Conservation (phyloP, 306 rosid genomes). For the Vachellia pachyceras region DNA sequence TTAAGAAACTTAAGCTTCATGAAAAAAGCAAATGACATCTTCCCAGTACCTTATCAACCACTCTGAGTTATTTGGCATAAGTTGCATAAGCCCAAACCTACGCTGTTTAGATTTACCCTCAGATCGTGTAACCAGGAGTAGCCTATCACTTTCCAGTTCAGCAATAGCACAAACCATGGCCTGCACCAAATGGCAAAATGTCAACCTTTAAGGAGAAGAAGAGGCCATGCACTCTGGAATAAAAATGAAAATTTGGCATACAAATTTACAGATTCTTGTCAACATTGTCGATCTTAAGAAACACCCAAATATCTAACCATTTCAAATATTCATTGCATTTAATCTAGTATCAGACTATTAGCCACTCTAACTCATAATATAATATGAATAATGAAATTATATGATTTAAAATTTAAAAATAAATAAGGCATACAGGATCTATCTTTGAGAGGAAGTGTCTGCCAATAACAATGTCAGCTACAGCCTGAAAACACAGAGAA, state of each 20-base stretch:
- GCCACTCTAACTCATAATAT: not conserved
- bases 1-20: constrained; percentile 18
- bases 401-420: constrained; percentile 9
- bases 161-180: constrained; percentile 80
- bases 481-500: constrained; percentile 68
- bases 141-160: constrained; percentile 89
- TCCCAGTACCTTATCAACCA: constrained; percentile 70
- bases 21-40: constrained; percentile 31
- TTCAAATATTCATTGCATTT: not conserved
- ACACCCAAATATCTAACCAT: not conserved
- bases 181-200: constrained; percentile 49
- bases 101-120: constrained; percentile 57
- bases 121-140: constrained; percentile 56
- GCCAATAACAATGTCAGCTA: constrained; percentile 60
- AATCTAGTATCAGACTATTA: constrained; percentile 11
- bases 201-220: constrained; percentile 1
- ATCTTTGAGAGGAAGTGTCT: constrained; percentile 62
- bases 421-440: constrained; percentile 66
- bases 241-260: not conserved
- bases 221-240: not conserved
- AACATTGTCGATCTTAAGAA: not conserved
- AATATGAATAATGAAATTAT: not conserved
- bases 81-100: constrained; percentile 77
- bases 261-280: not conserved
- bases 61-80: constrained; percentile 54